These are phyloP conservation scores for Penicillium lividum DNA, from an alignment of 495 filamentous ascomycete genomes.

Conservation along the genomic window DNA sequence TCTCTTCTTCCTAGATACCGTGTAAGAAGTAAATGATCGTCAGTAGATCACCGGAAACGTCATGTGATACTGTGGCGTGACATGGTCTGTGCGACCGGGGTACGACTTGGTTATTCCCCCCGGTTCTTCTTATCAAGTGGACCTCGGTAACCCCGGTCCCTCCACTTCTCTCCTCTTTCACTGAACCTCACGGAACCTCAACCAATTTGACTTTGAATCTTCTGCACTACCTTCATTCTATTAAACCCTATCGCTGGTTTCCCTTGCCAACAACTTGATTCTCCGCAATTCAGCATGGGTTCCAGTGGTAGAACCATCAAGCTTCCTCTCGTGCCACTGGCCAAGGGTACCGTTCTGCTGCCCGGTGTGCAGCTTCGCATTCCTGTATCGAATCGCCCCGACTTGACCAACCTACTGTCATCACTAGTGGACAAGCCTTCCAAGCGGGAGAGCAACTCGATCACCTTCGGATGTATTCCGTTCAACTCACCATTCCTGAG, in stretches of 20 bases:
- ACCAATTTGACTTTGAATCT: too few species aligned
- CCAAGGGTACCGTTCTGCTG: constrained; percentile 72
- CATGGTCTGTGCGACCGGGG: constrained; percentile 1
- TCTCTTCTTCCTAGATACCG: too few species aligned
- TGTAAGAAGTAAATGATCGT: not conserved
- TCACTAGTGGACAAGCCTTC: constrained; percentile 69
- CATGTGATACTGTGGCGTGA: not conserved
- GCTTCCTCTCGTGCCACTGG: constrained; percentile 74
- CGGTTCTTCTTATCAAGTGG: not conserved
- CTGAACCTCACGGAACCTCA: too few species aligned
- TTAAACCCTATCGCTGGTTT: constrained; percentile 11
- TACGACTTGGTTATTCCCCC: not conserved
- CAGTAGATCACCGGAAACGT: not conserved
- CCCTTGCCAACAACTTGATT: constrained; percentile 13
- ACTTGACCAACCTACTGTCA: constrained; percentile 79
- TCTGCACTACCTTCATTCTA: too few species aligned
- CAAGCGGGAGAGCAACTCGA: constrained; percentile 61
- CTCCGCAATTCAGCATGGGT: constrained; percentile 36
- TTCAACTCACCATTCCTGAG: constrained; percentile 69
- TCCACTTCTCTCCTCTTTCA: not conserved
- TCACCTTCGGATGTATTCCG: constrained; percentile 81
- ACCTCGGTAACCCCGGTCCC: not conserved
- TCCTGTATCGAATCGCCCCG: constrained; percentile 73
- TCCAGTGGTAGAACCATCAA: constrained; percentile 48
- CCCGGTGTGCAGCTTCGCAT: constrained; percentile 79